Percentiles rank a stretch among this genome's conserved stretches.
Evolutionary conservation across 2,329 filamentous ascomycete species (phyloP).

Genomic region (Whalleya microplaca): DNA sequence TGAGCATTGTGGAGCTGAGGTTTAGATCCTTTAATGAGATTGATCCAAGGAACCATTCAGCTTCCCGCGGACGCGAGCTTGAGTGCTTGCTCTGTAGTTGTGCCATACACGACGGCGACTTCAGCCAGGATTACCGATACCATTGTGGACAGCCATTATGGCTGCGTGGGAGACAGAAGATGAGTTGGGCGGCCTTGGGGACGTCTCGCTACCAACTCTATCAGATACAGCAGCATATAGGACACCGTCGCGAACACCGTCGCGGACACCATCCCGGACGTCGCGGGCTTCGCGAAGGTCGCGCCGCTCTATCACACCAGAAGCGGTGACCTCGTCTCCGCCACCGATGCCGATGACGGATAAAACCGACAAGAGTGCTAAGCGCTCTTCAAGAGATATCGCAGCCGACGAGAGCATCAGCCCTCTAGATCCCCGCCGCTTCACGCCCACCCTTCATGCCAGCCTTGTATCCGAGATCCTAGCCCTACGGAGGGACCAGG

Average conservation of each 20-base stretch:
- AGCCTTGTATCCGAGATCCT: slow-evolving; percentile 95
- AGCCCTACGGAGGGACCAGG: slow-evolving; percentile 81
- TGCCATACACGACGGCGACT: slow-evolving; percentile 16
- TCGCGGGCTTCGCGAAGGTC: slow-evolving; percentile 67
- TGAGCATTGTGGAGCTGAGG: slow-evolving; percentile 12
- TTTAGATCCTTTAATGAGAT: slow-evolving; percentile 26
- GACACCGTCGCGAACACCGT: slow-evolving; percentile 66
- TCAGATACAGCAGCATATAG: slow-evolving; percentile 74
- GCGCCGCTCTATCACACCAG: slow-evolving; percentile 67
- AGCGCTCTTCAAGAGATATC: slow-evolving; percentile 61
- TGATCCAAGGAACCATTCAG: slow-evolving; percentile 18
- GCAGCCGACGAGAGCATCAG: slow-evolving; percentile 69
- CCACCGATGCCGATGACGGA: slow-evolving; percentile 49
- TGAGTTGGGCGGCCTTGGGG: slow-evolving; percentile 59
- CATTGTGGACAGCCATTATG: slow-evolving; percentile 44
- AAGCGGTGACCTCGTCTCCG: slow-evolving; percentile 62
- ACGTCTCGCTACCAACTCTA: slow-evolving; percentile 69
- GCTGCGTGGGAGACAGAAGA: slow-evolving; percentile 66
- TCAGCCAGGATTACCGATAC: slow-evolving; percentile 17
- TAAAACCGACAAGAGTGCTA: slow-evolving; percentile 49
- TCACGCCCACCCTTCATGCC: slow-evolving; percentile 93
- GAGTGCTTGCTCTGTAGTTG: slow-evolving; percentile 13
- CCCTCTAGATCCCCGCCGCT: slow-evolving; percentile 84
- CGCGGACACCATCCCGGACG: slow-evolving; percentile 33
- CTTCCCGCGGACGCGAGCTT: slow-evolving; percentile 14